phyloP scores from a whole-genome alignment of 176 grass and related monocot species.

The Metroxylon sagu region DNA sequence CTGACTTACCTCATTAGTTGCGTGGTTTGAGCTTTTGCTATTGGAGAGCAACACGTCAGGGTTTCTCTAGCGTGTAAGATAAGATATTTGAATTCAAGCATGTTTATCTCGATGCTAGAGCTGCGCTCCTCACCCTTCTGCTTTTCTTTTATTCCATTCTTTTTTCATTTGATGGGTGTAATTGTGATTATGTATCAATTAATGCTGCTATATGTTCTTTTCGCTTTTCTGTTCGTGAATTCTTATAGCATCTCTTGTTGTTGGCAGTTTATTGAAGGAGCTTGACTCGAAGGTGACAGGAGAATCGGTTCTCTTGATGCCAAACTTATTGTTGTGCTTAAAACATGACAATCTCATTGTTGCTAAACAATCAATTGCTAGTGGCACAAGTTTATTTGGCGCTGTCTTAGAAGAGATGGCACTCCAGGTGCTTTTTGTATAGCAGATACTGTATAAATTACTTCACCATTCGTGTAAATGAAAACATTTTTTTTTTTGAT shows the following conservation, averaged over 20 bases:
- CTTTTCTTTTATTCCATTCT: no score
- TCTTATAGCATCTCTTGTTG: constrained; percentile 14
- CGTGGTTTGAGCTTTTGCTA: no score
- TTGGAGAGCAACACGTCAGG: no score
- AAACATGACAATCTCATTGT: constrained; percentile 61
- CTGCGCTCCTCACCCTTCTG: no score
- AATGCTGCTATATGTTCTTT: no score
- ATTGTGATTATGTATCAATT: no score
- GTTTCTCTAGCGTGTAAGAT: no score
- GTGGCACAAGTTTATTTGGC: constrained; percentile 89
- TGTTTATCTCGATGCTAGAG: no score
- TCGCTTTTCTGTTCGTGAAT: no score
- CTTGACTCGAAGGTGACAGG: constrained; percentile 55
- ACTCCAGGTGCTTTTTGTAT: constrained; percentile 92
- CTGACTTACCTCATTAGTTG: no score
- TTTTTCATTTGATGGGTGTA: no score
- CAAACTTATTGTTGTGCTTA: constrained; percentile 89
- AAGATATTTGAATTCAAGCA: no score
- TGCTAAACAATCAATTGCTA: constrained; percentile 96
- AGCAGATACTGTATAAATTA: constrained; percentile 44
- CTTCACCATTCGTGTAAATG: constrained; percentile 52
- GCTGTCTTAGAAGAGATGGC: constrained; percentile 98
- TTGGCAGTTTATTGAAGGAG: constrained; percentile 77
- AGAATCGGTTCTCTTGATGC: constrained; percentile 81
- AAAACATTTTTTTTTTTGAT: constrained; percentile 25